phyloP scores from a whole-genome alignment of 306 rosid genomes.

The Vigna reflexopilosa region DNA sequence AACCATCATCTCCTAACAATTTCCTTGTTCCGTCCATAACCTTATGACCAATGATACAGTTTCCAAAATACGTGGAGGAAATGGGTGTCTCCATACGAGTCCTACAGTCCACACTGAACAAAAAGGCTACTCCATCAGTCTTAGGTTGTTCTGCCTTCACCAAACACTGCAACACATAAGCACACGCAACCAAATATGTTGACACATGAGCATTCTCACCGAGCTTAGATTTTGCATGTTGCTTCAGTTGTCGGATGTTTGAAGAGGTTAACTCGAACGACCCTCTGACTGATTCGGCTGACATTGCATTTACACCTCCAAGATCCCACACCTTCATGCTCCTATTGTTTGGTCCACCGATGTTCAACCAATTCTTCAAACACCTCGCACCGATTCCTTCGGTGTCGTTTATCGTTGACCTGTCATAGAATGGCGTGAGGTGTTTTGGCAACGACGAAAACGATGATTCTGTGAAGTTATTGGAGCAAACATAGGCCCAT shows the following conservation, averaged over 20 bases:
- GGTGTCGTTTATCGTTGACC: conserved; percentile 24
- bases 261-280: conserved; percentile 33
- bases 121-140: not conserved
- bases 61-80: conserved; percentile 53
- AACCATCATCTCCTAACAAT: conserved; percentile 32
- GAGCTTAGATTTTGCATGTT: not conserved
- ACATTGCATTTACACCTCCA: not conserved
- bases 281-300: not conserved
- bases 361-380: not conserved
- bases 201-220: not conserved
- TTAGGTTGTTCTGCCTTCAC: conserved; percentile 43
- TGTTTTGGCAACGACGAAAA: not conserved
- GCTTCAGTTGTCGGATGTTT: conserved; percentile 26
- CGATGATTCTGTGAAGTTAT: not conserved
- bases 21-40: conserved; percentile 10
- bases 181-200: not conserved
- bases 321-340: not conserved
- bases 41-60: conserved; percentile 37
- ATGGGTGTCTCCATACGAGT: conserved; percentile 43
- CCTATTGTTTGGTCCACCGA: conserved; percentile 30
- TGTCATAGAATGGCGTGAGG: not conserved
- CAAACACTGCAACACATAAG: conserved; percentile 22
- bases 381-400: not conserved
- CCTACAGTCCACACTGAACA: conserved; percentile 44
- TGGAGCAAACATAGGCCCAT: not conserved